These are phyloP conservation scores for Fraxinus excelsior DNA, from an alignment of 257 asterid species.

Conservation along the genomic window DNA sequence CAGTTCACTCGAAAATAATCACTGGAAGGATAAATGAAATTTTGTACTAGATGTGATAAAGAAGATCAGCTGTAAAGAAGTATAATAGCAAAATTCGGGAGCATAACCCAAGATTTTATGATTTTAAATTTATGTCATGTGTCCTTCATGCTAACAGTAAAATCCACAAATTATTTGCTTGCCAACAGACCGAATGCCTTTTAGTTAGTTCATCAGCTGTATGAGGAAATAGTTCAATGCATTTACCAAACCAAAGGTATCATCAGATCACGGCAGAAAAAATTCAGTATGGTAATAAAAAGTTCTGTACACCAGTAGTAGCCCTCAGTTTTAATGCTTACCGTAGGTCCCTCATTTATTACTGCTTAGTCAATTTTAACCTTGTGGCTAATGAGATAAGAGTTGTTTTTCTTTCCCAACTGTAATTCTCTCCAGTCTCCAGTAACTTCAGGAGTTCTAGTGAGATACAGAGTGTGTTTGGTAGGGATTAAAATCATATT, in stretches of 20 bases:
- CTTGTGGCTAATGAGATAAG: not conserved
- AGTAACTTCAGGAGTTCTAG: not conserved
- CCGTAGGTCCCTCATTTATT: not conserved
- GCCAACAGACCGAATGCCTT: not conserved
- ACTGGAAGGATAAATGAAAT: not conserved
- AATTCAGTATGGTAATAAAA: not conserved
- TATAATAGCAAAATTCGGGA: not conserved
- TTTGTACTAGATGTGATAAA: not conserved
- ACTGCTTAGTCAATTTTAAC: not conserved
- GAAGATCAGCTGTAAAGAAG: not conserved
- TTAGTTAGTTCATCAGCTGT: not conserved
- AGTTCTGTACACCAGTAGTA: not conserved
- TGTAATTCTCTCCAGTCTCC: not conserved
- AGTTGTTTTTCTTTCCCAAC: not conserved
- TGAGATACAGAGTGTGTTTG: not conserved
- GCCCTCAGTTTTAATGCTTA: not conserved
- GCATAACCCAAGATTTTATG: not conserved
- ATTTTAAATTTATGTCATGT: not conserved
- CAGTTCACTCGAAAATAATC: conserved; percentile 1
- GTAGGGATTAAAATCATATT: no score
- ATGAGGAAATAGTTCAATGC: not conserved
- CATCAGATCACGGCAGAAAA: not conserved
- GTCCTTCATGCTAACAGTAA: not conserved
- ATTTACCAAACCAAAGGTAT: not conserved
- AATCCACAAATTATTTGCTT: not conserved